phyloP scores from a whole-genome alignment of 345 rosid species.

The Camelina sativa region DNA sequence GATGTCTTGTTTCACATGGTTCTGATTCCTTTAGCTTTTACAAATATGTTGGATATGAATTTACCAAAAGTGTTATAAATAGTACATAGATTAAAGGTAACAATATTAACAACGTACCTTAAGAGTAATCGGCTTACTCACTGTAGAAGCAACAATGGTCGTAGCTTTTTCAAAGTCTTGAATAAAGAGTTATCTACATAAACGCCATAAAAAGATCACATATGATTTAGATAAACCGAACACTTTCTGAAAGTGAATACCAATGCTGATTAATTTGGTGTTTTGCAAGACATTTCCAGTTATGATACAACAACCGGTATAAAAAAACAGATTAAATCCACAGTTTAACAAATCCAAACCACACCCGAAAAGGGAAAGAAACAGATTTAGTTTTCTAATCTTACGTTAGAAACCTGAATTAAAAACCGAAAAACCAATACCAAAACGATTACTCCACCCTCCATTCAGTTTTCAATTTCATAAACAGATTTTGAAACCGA shows the following conservation, averaged over 20 bases:
- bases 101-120: slow-evolving; percentile 6
- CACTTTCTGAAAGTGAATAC: background rate
- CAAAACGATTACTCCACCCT: background rate
- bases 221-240: slow-evolving; percentile 17
- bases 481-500: background rate
- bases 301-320: background rate
- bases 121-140: slow-evolving; percentile 26
- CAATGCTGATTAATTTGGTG: slow-evolving; percentile 6
- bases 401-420: background rate
- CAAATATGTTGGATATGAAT: slow-evolving; percentile 40
- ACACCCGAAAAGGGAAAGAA: background rate
- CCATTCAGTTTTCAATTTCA: background rate
- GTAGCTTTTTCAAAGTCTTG: slow-evolving; percentile 8
- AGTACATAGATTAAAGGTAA: slow-evolving; percentile 1
- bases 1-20: slow-evolving; percentile 42
- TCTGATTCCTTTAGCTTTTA: slow-evolving; percentile 50
- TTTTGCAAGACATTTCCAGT: background rate
- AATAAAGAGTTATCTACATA: slow-evolving; percentile 26
- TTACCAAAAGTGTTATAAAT: background rate
- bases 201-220: background rate
- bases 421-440: background rate
- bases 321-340: background rate
- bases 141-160: slow-evolving; percentile 25
- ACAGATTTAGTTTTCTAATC: background rate
- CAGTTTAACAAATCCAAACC: background rate